Evolutionary conservation across 768 basidiomycete species (phyloP).

Genomic region (Mycena rosella): DNA sequence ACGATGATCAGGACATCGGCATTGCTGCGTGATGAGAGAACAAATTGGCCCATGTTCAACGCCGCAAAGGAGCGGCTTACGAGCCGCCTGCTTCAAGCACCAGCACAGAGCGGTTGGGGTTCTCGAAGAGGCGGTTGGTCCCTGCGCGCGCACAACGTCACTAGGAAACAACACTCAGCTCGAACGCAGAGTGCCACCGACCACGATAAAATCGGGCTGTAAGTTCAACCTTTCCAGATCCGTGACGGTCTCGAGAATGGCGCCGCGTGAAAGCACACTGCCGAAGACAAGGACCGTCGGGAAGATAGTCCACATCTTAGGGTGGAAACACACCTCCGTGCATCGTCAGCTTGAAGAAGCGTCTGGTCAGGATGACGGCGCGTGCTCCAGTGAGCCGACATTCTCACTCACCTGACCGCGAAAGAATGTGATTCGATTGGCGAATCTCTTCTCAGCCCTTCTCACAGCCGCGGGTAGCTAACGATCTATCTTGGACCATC

Average conservation of each 20-base stretch:
- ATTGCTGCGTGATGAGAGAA: background rate
- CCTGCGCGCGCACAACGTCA: slow-evolving; percentile 2
- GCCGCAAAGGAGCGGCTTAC: slow-evolving; percentile 34
- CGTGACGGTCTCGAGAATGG: slow-evolving; percentile 6
- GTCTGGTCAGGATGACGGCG: too few relatives aligned
- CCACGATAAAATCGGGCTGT: slow-evolving; percentile 20
- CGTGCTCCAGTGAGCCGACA: too few relatives aligned
- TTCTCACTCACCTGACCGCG: too few relatives aligned
- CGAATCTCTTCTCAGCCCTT: too few relatives aligned
- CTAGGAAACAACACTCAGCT: too few relatives aligned
- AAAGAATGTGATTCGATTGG: too few relatives aligned
- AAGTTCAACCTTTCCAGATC: slow-evolving; percentile 17
- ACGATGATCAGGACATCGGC: slow-evolving; percentile 13
- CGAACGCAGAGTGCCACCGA: slow-evolving; percentile 3
- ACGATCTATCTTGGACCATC: too few relatives aligned
- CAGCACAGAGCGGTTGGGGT: slow-evolving; percentile 38
- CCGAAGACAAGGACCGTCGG: background rate
- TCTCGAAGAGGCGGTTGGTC: slow-evolving; percentile 42
- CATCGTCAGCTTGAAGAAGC: too few relatives aligned
- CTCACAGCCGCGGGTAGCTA: too few relatives aligned
- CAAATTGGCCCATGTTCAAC: background rate
- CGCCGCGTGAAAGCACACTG: background rate
- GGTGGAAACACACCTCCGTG: too few relatives aligned
- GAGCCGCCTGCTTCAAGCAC: slow-evolving; percentile 44
- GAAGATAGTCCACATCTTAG: too few relatives aligned